Conservation (phyloP, 2,329 filamentous ascomycete species). For the Akanthomyces uredinophilus region DNA sequence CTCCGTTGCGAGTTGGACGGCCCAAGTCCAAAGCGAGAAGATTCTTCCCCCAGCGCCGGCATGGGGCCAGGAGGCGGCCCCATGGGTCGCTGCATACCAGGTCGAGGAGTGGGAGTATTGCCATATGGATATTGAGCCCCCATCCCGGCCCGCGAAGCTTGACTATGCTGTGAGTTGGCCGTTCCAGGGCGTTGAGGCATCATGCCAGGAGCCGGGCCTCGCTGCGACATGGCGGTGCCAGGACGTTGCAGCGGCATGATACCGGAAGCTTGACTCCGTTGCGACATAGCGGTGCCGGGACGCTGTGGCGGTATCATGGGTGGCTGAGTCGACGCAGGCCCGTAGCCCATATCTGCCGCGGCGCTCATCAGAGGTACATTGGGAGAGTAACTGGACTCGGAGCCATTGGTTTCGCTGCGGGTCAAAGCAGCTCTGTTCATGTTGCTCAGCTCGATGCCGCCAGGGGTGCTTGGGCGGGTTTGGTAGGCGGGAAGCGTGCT, state of each 20-base stretch:
- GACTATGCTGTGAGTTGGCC: slow-evolving; percentile 31
- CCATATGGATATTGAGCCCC: slow-evolving; percentile 8
- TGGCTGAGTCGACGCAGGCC: slow-evolving; percentile 32
- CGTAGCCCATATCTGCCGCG: slow-evolving; percentile 57
- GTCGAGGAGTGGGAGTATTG: neutral
- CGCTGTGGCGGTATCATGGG: slow-evolving; percentile 26
- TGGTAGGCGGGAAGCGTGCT: slow-evolving; percentile 58
- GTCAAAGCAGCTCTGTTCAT: slow-evolving; percentile 45
- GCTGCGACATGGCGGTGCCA: slow-evolving; percentile 33
- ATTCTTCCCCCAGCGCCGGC: neutral
- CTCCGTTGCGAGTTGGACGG: slow-evolving; percentile 9
- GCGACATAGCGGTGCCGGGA: slow-evolving; percentile 33
- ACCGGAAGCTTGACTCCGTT: slow-evolving; percentile 21
- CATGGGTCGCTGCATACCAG: neutral
- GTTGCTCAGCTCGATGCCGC: slow-evolving; percentile 46
- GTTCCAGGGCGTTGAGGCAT: slow-evolving; percentile 30
- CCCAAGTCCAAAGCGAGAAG: neutral
- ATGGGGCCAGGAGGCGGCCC: neutral
- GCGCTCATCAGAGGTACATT: slow-evolving; percentile 57
- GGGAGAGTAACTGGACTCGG: slow-evolving; percentile 57
- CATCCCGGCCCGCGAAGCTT: slow-evolving; percentile 19
- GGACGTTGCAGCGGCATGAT: slow-evolving; percentile 24
- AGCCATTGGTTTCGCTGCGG: slow-evolving; percentile 50
- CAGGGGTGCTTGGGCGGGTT: slow-evolving; percentile 53
- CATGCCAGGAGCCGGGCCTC: slow-evolving; percentile 18